A percentile compares a stretch with the other conserved stretches of the same genome.
These are phyloP conservation scores for Skeletonema tropicum DNA, from an alignment of 108 stramenopile genomes.

Conservation along the genomic window DNA sequence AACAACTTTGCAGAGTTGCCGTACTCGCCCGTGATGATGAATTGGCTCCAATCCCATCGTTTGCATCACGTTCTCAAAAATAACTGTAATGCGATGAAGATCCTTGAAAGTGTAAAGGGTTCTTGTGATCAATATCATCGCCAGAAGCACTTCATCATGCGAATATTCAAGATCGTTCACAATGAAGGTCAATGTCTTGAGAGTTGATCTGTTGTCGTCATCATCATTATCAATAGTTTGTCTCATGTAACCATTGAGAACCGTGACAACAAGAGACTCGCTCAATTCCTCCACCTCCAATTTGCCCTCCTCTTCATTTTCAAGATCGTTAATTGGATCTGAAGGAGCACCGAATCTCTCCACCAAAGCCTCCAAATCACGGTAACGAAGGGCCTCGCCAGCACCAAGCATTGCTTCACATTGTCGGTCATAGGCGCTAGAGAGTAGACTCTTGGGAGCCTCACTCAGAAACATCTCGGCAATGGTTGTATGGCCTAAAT, in stretches of 20 bases:
- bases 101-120: too few relatives aligned
- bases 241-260: not conserved
- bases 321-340: not conserved
- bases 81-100: too few relatives aligned
- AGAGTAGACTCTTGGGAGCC: not conserved
- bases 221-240: not conserved
- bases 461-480: not conserved
- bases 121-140: not conserved
- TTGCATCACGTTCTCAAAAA: too few relatives aligned
- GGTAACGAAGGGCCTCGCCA: not conserved
- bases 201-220: not conserved
- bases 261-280: not conserved
- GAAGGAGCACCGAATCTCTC: too few relatives aligned
- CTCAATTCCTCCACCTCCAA: not conserved
- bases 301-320: not conserved
- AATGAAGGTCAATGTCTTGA: not conserved
- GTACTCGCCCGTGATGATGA: too few relatives aligned
- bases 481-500: not conserved
- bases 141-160: conserved; percentile 4
- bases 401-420: not conserved
- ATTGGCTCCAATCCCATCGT: too few relatives aligned
- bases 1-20: too few relatives aligned
- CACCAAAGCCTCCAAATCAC: not conserved
- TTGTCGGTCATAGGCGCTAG: not conserved
- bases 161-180: not conserved